Evolutionary conservation across 495 filamentous ascomycete species (phyloP), one percentile per base, ranked within the genome.

Genomic region (Viridothelium virens): DNA sequence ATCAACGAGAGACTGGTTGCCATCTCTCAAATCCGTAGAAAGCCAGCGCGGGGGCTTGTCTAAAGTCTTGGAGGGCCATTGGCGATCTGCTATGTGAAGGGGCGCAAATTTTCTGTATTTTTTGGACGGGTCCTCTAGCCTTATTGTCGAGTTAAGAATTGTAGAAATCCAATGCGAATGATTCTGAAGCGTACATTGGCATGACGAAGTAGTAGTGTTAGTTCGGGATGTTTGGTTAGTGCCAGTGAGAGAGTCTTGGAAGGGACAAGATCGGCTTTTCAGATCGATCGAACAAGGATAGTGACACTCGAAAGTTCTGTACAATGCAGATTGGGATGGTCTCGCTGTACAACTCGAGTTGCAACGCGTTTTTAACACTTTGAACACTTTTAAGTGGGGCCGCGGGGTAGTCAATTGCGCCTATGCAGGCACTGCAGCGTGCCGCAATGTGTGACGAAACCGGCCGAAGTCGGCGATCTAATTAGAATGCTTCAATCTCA

Each of bases 71-170:
- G 80, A 84, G 10, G 94, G 94, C 94, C 94, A 98, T 91, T 91
- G 87, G 37, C 94, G 87, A 78, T 97, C 83, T 1, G 88, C 87
- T 25, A 98, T 82, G 68, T 92, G 75, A 64, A 97, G 75, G 53
- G 92, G 91, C 71, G 87, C 84, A 75, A 87, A 90, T 39, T 77
- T 80, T 79, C 84, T 89, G 80, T 98, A 98, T 77, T 98, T 98
- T 72, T 81, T 89, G 38, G 89, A 96, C 39, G 94, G 94, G 74
- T 96, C 90, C 76, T 92, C 91, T 77, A 98, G 91, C 90, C 92
- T 97, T 70, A 48, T 63, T 47, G 6, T n/a, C 6, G 6, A 41
- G 34, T 41, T 63, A 10, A 63, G 61, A 41, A 36, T 9, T 36
- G 5, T 36, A 59, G 31, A 7, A 10, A 18, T 16, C 11, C 18